Conservation (phyloP, 2,329 filamentous ascomycete species). For the Aspergillus versicolor region DNA sequence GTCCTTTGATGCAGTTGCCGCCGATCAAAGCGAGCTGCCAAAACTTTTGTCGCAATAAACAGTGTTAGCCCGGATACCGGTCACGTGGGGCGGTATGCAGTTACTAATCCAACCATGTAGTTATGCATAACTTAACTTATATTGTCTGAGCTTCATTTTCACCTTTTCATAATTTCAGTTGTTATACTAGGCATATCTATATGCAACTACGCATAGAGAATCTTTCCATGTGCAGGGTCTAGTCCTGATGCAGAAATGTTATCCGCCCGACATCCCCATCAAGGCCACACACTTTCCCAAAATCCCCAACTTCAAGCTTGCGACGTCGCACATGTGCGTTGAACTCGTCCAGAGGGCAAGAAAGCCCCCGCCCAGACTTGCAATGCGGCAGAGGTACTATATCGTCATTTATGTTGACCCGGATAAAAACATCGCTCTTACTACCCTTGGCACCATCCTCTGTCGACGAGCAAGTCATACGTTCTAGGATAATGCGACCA, state of each 20-base stretch:
- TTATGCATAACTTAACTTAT: too few species aligned
- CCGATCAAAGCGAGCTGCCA: slow-evolving; percentile 5
- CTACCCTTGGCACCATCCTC: slow-evolving; percentile 9
- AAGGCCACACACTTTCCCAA: slow-evolving; percentile 50
- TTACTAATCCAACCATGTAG: too few species aligned
- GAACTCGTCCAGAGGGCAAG: slow-evolving; percentile 50
- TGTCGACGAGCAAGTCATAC: slow-evolving; percentile 44
- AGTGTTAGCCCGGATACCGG: slow-evolving; percentile 23
- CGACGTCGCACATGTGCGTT: slow-evolving; percentile 39
- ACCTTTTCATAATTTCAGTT: neutral
- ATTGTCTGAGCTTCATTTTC: neutral
- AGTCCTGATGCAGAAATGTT: slow-evolving; percentile 51
- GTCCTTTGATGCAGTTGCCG: neutral
- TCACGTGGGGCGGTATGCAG: slow-evolving; percentile 19
- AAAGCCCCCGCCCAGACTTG: slow-evolving; percentile 46
- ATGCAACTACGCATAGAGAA: neutral
- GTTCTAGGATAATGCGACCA: slow-evolving; percentile 55
- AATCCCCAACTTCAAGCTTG: slow-evolving; percentile 47
- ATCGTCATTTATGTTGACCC: slow-evolving; percentile 59
- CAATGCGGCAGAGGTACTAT: slow-evolving; percentile 52
- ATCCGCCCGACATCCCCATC: slow-evolving; percentile 43
- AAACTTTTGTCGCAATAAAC: slow-evolving; percentile 27
- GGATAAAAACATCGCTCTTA: slow-evolving; percentile 41
- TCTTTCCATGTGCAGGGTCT: neutral
- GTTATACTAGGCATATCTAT: neutral